These are phyloP conservation scores for Leucocoprinus sp. DNA, from an alignment of 768 basidiomycete species.

Conservation along the genomic window DNA sequence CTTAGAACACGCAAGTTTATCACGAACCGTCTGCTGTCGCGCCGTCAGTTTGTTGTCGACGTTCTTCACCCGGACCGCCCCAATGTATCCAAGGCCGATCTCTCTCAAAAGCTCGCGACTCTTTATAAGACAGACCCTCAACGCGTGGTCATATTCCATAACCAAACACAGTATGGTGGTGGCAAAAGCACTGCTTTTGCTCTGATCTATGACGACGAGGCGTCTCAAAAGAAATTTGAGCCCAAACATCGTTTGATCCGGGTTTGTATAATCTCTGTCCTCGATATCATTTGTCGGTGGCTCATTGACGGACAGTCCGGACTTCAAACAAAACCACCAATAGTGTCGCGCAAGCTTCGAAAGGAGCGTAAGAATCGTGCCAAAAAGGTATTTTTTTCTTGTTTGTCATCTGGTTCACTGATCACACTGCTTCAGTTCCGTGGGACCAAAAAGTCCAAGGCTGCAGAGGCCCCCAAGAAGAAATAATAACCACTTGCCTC, in stretches of 20 bases:
- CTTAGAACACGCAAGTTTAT: constrained; percentile 99
- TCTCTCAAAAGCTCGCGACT: constrained; percentile 84
- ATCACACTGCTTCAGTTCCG: constrained; percentile 55
- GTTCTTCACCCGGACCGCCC: constrained; percentile 93
- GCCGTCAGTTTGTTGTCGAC: constrained; percentile 94
- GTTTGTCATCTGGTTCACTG: constrained; percentile 7
- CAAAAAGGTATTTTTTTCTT: constrained; percentile 68
- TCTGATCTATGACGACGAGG: constrained; percentile 95
- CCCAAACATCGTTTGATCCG: constrained; percentile 91
- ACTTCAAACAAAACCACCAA: constrained; percentile 69
- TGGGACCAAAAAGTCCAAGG: constrained; percentile 94
- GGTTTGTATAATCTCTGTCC: constrained; percentile 44
- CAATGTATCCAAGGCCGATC: constrained; percentile 88
- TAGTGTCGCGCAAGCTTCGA: constrained; percentile 92
- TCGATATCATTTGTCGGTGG: neutral
- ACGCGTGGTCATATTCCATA: constrained; percentile 90
- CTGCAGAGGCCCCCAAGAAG: constrained; percentile 87
- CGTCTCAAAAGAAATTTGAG: constrained; percentile 93
- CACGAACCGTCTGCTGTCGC: constrained; percentile 94
- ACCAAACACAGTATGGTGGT: constrained; percentile 96
- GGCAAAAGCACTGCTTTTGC: constrained; percentile 96
- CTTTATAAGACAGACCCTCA: constrained; percentile 91
- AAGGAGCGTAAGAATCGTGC: constrained; percentile 99
- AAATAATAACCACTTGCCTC: constrained; percentile 44
- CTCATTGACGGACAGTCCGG: constrained; percentile 43